Percentiles rank a stretch among this genome's conserved stretches.
Evolutionary conservation across 352 stramenopile species (phyloP).

Genomic region (Phytophthora macrochlamydospora): DNA sequence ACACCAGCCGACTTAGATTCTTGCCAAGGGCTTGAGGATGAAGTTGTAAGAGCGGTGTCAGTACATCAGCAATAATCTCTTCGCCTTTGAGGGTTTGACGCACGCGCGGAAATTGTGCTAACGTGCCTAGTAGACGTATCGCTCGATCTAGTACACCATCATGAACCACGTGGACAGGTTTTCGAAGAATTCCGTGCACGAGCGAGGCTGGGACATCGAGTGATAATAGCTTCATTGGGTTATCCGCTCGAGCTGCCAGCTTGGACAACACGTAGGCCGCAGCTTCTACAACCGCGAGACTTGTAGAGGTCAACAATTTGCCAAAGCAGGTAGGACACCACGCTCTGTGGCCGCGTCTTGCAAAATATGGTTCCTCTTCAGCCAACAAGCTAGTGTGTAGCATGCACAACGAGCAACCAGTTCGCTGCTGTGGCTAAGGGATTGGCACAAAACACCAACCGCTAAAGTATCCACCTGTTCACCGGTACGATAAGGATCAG

Average conservation of each 20-base stretch:
- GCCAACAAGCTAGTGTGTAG: slow-evolving; percentile 69
- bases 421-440: slow-evolving; percentile 64
- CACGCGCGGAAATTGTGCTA: slow-evolving; percentile 59
- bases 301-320: slow-evolving; percentile 70
- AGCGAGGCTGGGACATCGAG: slow-evolving; percentile 64
- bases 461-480: slow-evolving; percentile 51
- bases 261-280: slow-evolving; percentile 70
- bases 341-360: slow-evolving; percentile 56
- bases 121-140: slow-evolving; percentile 64
- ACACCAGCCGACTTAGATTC: slow-evolving; percentile 64
- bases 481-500: slow-evolving; percentile 45
- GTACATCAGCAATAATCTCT: slow-evolving; percentile 71
- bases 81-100: slow-evolving; percentile 68
- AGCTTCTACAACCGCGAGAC: slow-evolving; percentile 60
- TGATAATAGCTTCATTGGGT: slow-evolving; percentile 65
- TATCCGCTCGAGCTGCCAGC: slow-evolving; percentile 64
- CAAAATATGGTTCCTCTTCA: slow-evolving; percentile 49
- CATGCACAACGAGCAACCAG: slow-evolving; percentile 73
- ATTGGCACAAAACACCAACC: slow-evolving; percentile 63
- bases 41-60: slow-evolving; percentile 67
- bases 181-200: slow-evolving; percentile 52
- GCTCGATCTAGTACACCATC: slow-evolving; percentile 63
- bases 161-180: slow-evolving; percentile 43
- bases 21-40: slow-evolving; percentile 58
- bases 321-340: slow-evolving; percentile 48